Evolutionary conservation across 2,329 filamentous ascomycete species (phyloP), one percentile per base, ranked within the genome.

Genomic region (Metarhizium sp.): DNA sequence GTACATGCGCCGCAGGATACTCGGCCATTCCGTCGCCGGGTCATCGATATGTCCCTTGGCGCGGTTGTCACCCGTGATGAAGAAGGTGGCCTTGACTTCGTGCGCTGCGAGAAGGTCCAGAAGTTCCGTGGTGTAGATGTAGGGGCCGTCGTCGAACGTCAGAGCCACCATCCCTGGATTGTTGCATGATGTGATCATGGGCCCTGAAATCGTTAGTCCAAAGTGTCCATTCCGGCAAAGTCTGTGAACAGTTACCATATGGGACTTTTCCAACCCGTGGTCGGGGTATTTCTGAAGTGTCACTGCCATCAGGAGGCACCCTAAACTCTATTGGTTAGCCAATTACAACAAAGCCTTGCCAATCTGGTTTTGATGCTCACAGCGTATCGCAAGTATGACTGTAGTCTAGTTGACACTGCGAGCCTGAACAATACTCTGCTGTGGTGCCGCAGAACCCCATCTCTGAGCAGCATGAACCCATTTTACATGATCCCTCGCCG

Each of bases 81-180:
- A 78, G 61, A 71, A 73, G 25, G 73, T 75, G 6, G 69, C 73
- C 50, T 67, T 69, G 53, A 67, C 62, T 5, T 66, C 49, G 34
- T 64, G 60, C 4, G 63, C 47, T 25, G 66, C 63, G 13, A 75
- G 58, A 1, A 70, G 52, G 55, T 75, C 69, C 29, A 79, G 69
- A 5, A 79, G 61, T 10, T 65, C 62, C 6, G 60, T 58, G 4
- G 77, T 79, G 60, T 70, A 77, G 3, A 59, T 54, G 56, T 67
- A 73, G 0, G 76, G 76, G 0, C 75, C 75, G 52, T 78, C 76
- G 58, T 78, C 76, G 59, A 72, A 77, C 1, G 75, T 77, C 30
- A 78, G 64, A 1, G 76, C 75, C 42, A 75, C 65, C 54, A 66
- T 65, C 25, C 68, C 71, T 1, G 69, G 67, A 13, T 57, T 57